These are phyloP conservation scores for Exobasidium rhododendri DNA, from an alignment of 1,284 basidiomycete species.

Conservation along the genomic window DNA sequence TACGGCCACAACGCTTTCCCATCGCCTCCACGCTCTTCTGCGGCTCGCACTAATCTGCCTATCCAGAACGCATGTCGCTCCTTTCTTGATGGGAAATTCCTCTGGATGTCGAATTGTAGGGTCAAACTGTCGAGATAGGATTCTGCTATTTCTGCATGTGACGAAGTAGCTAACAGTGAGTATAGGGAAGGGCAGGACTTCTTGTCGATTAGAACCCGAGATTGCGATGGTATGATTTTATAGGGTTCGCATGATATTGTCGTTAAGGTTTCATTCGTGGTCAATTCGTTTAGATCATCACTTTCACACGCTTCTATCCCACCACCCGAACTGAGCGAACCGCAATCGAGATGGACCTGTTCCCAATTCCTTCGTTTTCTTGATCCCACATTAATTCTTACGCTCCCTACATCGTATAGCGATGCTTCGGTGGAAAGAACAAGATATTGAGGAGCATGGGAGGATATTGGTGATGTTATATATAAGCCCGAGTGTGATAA, in stretches of 20 bases:
- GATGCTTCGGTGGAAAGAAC: not conserved
- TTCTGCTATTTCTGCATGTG: not conserved
- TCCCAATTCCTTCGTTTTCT: not conserved
- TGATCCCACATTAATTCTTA: not conserved
- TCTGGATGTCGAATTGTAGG: constrained; percentile 5
- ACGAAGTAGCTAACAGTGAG: not conserved
- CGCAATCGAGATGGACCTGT: constrained; percentile 5
- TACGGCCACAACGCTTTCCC: constrained; percentile 2
- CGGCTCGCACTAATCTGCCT: not conserved
- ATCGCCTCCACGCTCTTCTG: not conserved
- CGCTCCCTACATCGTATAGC: not conserved
- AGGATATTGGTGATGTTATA: not conserved
- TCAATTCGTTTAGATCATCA: not conserved
- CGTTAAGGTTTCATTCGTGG: not conserved
- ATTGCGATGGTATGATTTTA: constrained; percentile 1
- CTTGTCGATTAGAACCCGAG: not conserved
- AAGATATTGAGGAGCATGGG: not conserved
- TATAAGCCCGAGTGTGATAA: constrained; percentile 7
- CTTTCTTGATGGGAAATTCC: not conserved
- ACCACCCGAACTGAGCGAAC: not conserved
- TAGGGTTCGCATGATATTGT: not conserved
- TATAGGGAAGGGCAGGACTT: constrained; percentile 3
- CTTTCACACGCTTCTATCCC: constrained; percentile 7
- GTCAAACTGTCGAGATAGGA: not conserved
- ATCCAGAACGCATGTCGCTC: constrained; percentile 7